Percentiles rank a stretch among this genome's conserved stretches.
Evolutionary conservation across 805 yeast genomes (phyloP).

Genomic region (Ogataea naganishii): DNA sequence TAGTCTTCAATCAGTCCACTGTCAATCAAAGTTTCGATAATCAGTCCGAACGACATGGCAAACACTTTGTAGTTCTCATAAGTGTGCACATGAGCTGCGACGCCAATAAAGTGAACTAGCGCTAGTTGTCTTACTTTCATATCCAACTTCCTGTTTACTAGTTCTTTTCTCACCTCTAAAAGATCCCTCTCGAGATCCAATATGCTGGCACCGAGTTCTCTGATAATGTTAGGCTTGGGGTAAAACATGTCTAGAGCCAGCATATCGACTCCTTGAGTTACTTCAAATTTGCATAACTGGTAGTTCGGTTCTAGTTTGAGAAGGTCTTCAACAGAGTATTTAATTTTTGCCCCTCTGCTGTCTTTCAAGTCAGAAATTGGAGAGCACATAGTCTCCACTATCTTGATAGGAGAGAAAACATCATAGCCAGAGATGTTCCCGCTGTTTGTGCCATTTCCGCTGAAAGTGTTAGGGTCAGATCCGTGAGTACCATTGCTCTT

Average conservation of each 20-base stretch:
- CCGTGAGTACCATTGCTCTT: too few species aligned
- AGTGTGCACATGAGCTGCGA: constrained; percentile 22
- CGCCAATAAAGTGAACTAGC: constrained; percentile 22
- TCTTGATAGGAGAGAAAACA: too few species aligned
- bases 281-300: constrained; percentile 7
- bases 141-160: constrained; percentile 10
- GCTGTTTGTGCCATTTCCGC: background rate
- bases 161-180: constrained; percentile 18
- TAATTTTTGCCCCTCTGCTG: background rate
- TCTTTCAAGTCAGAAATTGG: background rate
- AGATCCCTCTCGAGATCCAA: too few species aligned
- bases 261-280: constrained; percentile 8
- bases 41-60: constrained; percentile 26
- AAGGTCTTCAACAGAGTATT: constrained; percentile 10
- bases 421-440: constrained; percentile 2
- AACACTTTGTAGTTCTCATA: constrained; percentile 29
- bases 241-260: constrained; percentile 12
- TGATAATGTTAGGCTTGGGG: constrained; percentile 10
- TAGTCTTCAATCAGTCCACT: constrained; percentile 26
- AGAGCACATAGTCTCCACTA: too few species aligned
- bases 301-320: constrained; percentile 10
- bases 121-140: constrained; percentile 15
- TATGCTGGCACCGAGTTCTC: too few species aligned
- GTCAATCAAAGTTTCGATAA: constrained; percentile 32
- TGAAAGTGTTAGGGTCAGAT: too few species aligned